Conservation (phyloP, 73 alveolate genomes). For the Paramecium tetraurelia region DNA sequence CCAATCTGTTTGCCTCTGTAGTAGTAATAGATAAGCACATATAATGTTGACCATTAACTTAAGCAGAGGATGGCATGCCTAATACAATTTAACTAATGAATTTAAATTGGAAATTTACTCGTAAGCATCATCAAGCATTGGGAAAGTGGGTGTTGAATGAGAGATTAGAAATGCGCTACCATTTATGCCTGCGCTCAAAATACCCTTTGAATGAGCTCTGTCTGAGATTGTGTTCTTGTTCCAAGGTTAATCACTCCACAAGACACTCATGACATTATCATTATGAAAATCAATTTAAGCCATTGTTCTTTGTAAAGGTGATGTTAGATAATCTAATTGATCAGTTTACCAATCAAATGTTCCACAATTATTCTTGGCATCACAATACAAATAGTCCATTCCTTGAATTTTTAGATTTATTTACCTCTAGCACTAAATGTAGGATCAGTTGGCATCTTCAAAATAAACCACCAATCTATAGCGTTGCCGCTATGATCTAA, state of each 20-base stretch:
- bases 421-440: not conserved
- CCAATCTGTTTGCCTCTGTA: constrained; percentile 30
- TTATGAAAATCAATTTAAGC: constrained; percentile 28
- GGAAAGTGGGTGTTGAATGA: constrained; percentile 35
- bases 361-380: constrained; percentile 19
- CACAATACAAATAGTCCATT: constrained; percentile 42
- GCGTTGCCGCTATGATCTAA: not conserved
- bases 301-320: constrained; percentile 29
- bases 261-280: not conserved
- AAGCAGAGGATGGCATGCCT: constrained; percentile 34
- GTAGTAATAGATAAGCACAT: constrained; percentile 13
- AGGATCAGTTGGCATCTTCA: constrained; percentile 1
- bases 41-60: constrained; percentile 37
- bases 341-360: not conserved
- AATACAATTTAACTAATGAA: constrained; percentile 10
- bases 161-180: constrained; percentile 7
- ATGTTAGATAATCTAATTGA: not conserved
- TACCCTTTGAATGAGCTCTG: constrained; percentile 40
- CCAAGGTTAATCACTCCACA: constrained; percentile 47
- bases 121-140: constrained; percentile 5
- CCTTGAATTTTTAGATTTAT: not conserved
- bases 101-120: not conserved
- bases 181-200: not conserved
- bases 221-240: constrained; percentile 3
- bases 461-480: constrained; percentile 29